These are phyloP conservation scores for Nemania diffusa DNA, from an alignment of 2,329 filamentous ascomycete genomes.

Conservation along the genomic window DNA sequence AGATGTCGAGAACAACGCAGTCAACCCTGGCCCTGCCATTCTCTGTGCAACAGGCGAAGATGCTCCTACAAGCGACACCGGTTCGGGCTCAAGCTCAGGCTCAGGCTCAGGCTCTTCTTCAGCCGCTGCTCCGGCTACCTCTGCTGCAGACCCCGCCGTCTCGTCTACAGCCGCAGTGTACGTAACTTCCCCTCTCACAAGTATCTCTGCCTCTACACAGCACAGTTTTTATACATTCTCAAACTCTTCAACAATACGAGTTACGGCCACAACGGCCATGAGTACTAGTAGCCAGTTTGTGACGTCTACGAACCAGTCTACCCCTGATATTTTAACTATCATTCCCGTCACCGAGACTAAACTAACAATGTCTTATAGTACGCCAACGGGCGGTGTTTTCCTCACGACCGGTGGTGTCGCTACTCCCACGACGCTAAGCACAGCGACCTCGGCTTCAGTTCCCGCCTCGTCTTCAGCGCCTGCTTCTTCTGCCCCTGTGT, in stretches of 20 bases:
- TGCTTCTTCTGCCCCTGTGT: conserved; percentile 16
- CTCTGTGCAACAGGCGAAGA: conserved; percentile 45
- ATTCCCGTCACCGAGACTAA: conserved; percentile 37
- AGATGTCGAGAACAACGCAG: conserved; percentile 57
- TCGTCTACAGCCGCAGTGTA: conserved; percentile 40
- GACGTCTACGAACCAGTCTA: not conserved
- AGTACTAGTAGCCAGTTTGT: conserved; percentile 7
- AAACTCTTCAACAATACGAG: not conserved
- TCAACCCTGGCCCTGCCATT: conserved; percentile 51
- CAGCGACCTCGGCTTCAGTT: conserved; percentile 32
- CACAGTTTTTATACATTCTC: not conserved
- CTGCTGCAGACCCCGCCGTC: conserved; percentile 31
- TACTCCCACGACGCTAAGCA: conserved; percentile 42
- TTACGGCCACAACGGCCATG: conserved; percentile 7
- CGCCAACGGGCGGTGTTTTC: conserved; percentile 56
- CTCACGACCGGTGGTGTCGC: conserved; percentile 49
- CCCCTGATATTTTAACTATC: conserved; percentile 36
- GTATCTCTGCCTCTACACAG: conserved; percentile 15
- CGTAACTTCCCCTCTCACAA: conserved; percentile 29
- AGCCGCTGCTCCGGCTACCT: conserved; percentile 34
- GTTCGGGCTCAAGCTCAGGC: conserved; percentile 48
- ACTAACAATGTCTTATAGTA: conserved; percentile 46
- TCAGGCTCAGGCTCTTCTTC: conserved; percentile 42
- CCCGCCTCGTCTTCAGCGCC: conserved; percentile 24
- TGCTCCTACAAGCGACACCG: conserved; percentile 36